A percentile compares a stretch with the other conserved stretches of the same genome.
Conservation (phyloP, 345 rosid species). For the Salix viminalis region DNA sequence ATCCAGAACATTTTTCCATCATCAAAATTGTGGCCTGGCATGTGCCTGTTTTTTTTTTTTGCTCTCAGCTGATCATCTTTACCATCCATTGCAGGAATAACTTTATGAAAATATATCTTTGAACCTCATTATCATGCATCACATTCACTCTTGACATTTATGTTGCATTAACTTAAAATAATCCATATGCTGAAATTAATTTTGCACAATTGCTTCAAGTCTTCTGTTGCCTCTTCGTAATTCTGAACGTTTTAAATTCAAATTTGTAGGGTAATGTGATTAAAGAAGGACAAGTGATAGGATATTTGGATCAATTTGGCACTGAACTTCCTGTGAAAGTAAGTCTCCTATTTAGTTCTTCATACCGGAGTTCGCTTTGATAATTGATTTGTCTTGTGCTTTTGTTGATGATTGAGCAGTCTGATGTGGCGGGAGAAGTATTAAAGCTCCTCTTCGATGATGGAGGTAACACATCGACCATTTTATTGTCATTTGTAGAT, state of each 20-base stretch:
- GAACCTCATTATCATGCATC: neutral
- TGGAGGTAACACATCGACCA: conserved; percentile 58
- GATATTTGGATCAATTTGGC: conserved; percentile 77
- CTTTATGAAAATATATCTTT: neutral
- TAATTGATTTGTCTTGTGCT: conserved; percentile 1
- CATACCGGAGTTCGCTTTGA: neutral
- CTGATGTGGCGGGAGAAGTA: conserved; percentile 85
- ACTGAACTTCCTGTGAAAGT: conserved; percentile 83
- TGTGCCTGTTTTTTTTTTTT: neutral
- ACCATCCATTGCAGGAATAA: neutral
- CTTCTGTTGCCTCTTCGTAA: neutral
- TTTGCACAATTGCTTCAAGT: neutral
- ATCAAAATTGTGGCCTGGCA: neutral
- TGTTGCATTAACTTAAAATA: neutral
- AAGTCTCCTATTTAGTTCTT: conserved; percentile 21
- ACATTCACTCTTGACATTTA: neutral
- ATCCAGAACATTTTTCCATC: neutral
- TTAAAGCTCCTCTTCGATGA: conserved; percentile 72
- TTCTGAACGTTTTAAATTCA: neutral
- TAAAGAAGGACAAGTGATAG: conserved; percentile 85
- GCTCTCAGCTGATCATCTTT: neutral
- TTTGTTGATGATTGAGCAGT: conserved; percentile 48
- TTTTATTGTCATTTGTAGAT: neutral
- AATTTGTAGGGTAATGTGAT: conserved; percentile 67
- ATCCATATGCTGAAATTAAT: conserved; percentile 1